Evolutionary conservation across 1,139 yeast species (phyloP), one percentile per base, ranked within the genome.

Genomic region (Zygosaccharomyces pseudobailii): DNA sequence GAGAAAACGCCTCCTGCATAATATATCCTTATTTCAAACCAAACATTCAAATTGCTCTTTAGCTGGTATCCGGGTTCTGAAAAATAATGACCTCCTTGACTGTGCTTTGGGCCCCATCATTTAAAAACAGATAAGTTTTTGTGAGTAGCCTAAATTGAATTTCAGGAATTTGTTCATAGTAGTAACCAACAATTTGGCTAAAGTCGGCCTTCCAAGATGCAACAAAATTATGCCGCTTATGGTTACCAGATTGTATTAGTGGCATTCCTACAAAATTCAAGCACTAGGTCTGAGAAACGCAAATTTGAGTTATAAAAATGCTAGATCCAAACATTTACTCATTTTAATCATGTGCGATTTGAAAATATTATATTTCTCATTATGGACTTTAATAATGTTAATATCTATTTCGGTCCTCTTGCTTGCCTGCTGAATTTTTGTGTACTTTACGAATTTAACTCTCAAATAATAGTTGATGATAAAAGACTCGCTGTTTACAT

Each of bases 231-330:
- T 13, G 17, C 17, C 17, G 17, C 17, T 13, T 13, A 13, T 13
- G 17, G 17, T 13, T 13, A 13, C 17, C 17, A 13, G 17, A 13
- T 13, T 13, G 17, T 13, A 13, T 13, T 13, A 72, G 87, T 61
- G 92, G 88, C 3, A 84, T 87, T 56, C 70, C 89, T 49, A 95
- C 90, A 31, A 94, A 89, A 6, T 79, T 88, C 63, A 89, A 88
- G 66, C 97, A 90, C 66, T 72, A 87, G 56, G 80, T 87, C 28
- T 97, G 97, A 5, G 97, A 90, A 63, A 95, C 88, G 61, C 82
- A 87, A 47, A 76, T 88, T 47, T 13, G 17, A 13, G 17, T 13
- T 13, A 13, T 13, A 13, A 13, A 13, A 80, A 83, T 56, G 75
- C 84, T 52, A 76, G 95, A 55, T 80, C 82, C 46, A 83, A 87